Evolutionary conservation across 2,329 filamentous ascomycete genomes (phyloP), one percentile per base, ranked within the genome.

Genomic region (Colletotrichum destructivum): DNA sequence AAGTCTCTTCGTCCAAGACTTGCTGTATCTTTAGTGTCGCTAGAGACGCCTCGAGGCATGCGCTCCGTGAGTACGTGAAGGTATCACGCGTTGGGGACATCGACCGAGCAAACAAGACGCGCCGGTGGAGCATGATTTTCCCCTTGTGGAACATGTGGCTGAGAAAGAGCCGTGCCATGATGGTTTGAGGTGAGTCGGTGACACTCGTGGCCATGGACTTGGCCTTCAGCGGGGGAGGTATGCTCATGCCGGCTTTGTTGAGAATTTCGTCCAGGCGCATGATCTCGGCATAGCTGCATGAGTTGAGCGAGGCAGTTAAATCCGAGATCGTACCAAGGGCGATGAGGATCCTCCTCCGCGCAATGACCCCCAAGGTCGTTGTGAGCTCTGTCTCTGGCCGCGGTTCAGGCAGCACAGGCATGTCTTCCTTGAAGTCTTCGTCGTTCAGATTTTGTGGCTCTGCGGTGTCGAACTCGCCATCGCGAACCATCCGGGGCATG

Each of bases 371-470:
- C 26, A 80, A 47, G 2, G 74, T 70, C 0, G 78, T 76, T 1
- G 79, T 81, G 3, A 75, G 51, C 42, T 81, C 78, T 1, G 71
- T 79, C 31, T 81, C 77, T 0, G 79, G 78, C 2, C 80, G 76
- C 1, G 78, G 76, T 0, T 81, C 80, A 6, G 85, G 85, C 3
- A 87, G 62, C 1, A 76, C 76, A 2, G 72, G 76, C 2, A 78
- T 80, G 2, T 73, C 47, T 11, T 78, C 74, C 46, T 82, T 76
- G 55, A 88, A 82, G 52, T 88, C 86, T 1, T 73, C 74, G 63
- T 87, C 85, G 0, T 81, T 74, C 0, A 87, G 77, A 59, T 87
- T 88, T 0, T 77, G 77, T 1, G 86, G 86, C 46, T 81, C 79
- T 18, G 77, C 73, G 0, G 84, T 84, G 69, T 88, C 85, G 46